Evolutionary conservation across 768 basidiomycete genomes (phyloP), one percentile per base, ranked within the genome.

Genomic region (Agrocybe chaxingu): DNA sequence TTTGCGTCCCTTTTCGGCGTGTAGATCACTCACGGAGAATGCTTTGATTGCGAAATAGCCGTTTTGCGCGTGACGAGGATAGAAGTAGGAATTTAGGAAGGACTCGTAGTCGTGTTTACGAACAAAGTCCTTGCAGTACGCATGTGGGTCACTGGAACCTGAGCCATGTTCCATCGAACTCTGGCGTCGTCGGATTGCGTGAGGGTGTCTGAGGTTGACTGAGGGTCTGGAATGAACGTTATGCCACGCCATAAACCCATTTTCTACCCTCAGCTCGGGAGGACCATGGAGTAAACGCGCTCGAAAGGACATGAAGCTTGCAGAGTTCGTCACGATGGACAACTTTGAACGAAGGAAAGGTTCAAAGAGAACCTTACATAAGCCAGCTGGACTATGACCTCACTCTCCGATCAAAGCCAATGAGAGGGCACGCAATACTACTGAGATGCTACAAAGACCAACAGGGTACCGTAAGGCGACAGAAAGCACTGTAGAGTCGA

Each of bases 41-140:
- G 92, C 90, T 61, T 86, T 85, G 48, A 92, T 67, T 6, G 89
- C 90, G 57, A 86, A 86, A 62, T 84, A 93, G 39, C 80, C 85
- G 62, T 69, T 74, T 66, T 81, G 84, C 50, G 75, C 58, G n/a
- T 71, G 63, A n/a, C 69, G 67, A n/a, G 90, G 87, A 60, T 81
- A 92, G 64, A 89, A 80, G 37, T 83, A 82, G 4, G 84, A 81
- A 30, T 77, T 72, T 29, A 94, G 72, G 62, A 78, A 91, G 11
- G 86, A 84, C 45, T 92, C 89, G 63, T 92, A 89, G 73, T 94
- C 91, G 59, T 89, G 81, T 69, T 82, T 87, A 52, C 75, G 82
- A 47, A 93, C 85, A 49, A 88, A 71, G 34, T 81, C 73, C 51
- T 65, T 77, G 77, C 91, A 94, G 61, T 90, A 91, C 39, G 73